Evolutionary conservation across 2,329 filamentous ascomycete genomes (phyloP), one percentile per base, ranked within the genome.

Genomic region (Didymella arachidicola): DNA sequence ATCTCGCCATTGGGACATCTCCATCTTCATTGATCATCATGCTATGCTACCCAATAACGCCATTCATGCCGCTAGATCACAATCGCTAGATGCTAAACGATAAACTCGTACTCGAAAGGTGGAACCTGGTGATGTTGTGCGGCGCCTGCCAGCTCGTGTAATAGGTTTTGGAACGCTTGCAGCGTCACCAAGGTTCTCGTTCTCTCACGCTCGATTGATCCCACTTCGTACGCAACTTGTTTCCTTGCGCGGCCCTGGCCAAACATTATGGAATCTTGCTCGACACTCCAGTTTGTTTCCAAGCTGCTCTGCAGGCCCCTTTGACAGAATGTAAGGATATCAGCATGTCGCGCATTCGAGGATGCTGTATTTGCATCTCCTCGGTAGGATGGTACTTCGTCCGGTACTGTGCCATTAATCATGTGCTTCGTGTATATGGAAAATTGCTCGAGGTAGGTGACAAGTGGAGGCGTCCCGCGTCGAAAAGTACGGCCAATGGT

Each of bases 241-340:
- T 78, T 80, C 16, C 76, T 78, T 11, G 74, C 74, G 39, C 78
- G 77, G 1, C 79, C 80, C 16, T 79, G 74, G 22, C 78, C 77
- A 30, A 86, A 79, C 65, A 79, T 84, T 60, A 84, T 81, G 49
- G 55, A 29, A 1, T 58, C 65, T 16, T 49, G 41, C 14, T 54
- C 54, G 26, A 79, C 78, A 6, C 62, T 68, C 84, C 84, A 86
- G 32, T 79, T 81, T 1, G 73, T 73, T 25, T 68, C 71, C 18
- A 86, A 64, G 39, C 79, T 78, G 1, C 78, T 69, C 34, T 77
- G 68, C 3, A 86, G 66, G 26, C 82, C 80, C 32, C 77, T 77
- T 2, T 72, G 71, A 39, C 66, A 73, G 46, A 77, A 77, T 1
- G 65, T 41, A 1, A 72, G 53, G 3, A 76, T 61, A 1, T 62